Base-by-base conservation (phyloP, 805 yeast species). In the Soucietia sequanensis region DNA sequence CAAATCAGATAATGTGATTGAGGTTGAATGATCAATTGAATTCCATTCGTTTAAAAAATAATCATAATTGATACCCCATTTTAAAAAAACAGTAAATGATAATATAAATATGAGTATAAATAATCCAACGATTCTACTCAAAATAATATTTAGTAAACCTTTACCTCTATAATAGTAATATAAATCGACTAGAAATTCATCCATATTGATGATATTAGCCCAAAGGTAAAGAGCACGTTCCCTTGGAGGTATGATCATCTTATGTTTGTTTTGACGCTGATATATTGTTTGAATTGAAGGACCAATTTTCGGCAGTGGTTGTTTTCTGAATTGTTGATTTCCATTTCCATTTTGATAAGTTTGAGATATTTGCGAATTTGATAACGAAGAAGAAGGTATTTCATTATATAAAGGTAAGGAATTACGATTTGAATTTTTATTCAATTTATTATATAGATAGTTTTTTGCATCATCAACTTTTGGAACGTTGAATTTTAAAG, bases 181-280 rank as follows among this genome's bases (percentile, higher is more conserved):
- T 8, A 90, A 76, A 47, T 91, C 95, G 34, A 78, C 79, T 13
- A 93, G 66, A 49, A 91, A 93, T 30, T 78, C 75, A 62, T 93
- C 99, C 56, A 93, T 72, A 57, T 93, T 93, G 46, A 85, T 87
- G 16, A 93, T 87, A 51, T 93, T 93, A 1, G 98, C 95, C 98
- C 99, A 93, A 41, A 87, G 74, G 88, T 97, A 93, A 12, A 85
- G 65, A 0, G 98, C 95, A 31, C 88, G 66, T 52, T 90, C 96
- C 31, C 58, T 60, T 4, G 72, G 72, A 11, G 73, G 71, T 15
- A 68, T 65, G 4, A 59, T 38, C 31, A 53, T 46, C 16, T 37
- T 38, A 14, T 39, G 35, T n/a, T 44, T 15, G 30, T 38, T 35
- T 19, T 32, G 31, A 27, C 33, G 24, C 32, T 27, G 30, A 30